Evolutionary conservation across 2,329 filamentous ascomycete genomes (phyloP).

Genomic region (Sclerotinia borealis): DNA sequence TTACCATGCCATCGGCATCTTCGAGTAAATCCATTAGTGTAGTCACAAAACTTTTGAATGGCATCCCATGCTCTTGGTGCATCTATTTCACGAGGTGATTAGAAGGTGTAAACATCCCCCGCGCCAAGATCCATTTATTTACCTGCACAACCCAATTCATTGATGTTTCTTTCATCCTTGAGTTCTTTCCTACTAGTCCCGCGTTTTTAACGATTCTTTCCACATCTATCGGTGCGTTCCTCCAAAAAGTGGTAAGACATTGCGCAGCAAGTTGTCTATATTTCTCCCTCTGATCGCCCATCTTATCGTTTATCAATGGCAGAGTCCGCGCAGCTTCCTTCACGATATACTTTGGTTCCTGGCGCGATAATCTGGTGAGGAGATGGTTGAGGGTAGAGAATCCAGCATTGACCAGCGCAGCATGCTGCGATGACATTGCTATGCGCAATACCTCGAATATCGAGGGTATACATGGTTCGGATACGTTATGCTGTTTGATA

Average conservation of each 20-base stretch:
- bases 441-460: slow-evolving; percentile 78
- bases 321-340: slow-evolving; percentile 67
- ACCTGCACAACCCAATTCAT: slow-evolving; percentile 82
- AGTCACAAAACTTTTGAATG: slow-evolving; percentile 78
- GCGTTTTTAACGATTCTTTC: slow-evolving; percentile 74
- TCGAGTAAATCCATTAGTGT: slow-evolving; percentile 80
- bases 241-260: slow-evolving; percentile 72
- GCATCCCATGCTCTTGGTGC: slow-evolving; percentile 71
- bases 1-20: slow-evolving; percentile 81
- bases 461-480: slow-evolving; percentile 61
- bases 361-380: slow-evolving; percentile 76
- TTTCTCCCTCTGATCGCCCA: slow-evolving; percentile 85
- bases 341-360: slow-evolving; percentile 68
- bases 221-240: slow-evolving; percentile 62
- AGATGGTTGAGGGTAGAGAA: slow-evolving; percentile 86
- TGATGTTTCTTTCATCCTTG: slow-evolving; percentile 75
- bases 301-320: slow-evolving; percentile 71
- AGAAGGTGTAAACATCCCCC: neutral
- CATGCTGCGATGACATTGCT: slow-evolving; percentile 70
- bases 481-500: slow-evolving; percentile 90
- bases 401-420: slow-evolving; percentile 70
- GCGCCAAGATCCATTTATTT: slow-evolving; percentile 22
- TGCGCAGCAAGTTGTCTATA: slow-evolving; percentile 68
- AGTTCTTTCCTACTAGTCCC: slow-evolving; percentile 73
- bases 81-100: slow-evolving; percentile 45